Evolutionary conservation across 2,329 filamentous ascomycete species (phyloP).

Genomic region (Xylariaceae sp.): DNA sequence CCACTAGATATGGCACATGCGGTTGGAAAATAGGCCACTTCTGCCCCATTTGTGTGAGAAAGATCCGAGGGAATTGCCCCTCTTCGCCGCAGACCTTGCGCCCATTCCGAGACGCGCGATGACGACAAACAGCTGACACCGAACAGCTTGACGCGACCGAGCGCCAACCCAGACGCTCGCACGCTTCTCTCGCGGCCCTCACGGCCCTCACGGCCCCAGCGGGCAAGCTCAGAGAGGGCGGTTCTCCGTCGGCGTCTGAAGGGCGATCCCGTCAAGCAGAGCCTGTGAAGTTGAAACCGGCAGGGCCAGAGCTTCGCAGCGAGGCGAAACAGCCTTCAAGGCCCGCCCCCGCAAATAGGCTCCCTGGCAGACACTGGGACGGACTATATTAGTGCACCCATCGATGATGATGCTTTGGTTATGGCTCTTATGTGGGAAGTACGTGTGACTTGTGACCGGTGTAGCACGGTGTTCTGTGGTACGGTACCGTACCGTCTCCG

Average conservation of each 20-base stretch:
- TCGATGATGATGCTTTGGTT: constrained; percentile 1
- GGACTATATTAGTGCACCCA: constrained; percentile 1
- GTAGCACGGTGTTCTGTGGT: background rate
- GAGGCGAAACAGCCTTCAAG: constrained; percentile 9
- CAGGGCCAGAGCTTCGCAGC: background rate
- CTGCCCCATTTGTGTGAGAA: constrained; percentile 18
- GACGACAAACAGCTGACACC: constrained; percentile 5
- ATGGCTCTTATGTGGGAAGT: background rate
- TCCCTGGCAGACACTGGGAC: background rate
- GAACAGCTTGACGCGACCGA: constrained; percentile 9
- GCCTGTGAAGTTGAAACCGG: background rate
- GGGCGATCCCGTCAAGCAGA: background rate
- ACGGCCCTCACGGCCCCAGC: background rate
- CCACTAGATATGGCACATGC: background rate
- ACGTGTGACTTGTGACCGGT: background rate
- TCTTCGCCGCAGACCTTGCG: constrained; percentile 3
- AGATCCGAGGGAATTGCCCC: constrained; percentile 11
- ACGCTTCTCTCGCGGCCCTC: no score
- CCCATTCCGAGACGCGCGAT: constrained; percentile 10
- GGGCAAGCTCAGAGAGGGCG: background rate
- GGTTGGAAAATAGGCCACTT: constrained; percentile 22
- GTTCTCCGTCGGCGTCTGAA: background rate
- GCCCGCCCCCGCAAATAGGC: constrained; percentile 1
- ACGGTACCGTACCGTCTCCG: no score
- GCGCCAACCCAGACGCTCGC: constrained; percentile 1